Conservation (phyloP, 345 rosid genomes). For the Sonneratia caseolaris region DNA sequence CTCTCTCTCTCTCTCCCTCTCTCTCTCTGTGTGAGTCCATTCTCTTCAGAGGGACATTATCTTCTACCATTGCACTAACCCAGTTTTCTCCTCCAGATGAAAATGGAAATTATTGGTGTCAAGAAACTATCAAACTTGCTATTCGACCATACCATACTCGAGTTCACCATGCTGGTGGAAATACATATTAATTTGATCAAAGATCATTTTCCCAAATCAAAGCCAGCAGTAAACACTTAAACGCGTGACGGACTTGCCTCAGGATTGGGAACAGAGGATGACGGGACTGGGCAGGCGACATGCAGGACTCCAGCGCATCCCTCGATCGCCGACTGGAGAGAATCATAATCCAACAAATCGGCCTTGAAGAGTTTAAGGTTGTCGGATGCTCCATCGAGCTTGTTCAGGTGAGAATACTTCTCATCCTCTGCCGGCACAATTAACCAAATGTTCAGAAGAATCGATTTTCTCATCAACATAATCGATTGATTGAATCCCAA, state of each 20-base stretch:
- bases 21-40: too few relatives aligned
- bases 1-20: too few relatives aligned
- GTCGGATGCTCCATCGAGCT: conserved; percentile 38
- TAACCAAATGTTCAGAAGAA: conserved; percentile 6
- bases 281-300: conserved; percentile 58
- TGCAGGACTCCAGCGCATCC: conserved; percentile 67
- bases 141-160: background rate
- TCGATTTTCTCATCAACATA: background rate
- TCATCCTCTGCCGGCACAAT: conserved; percentile 11
- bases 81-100: background rate
- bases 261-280: conserved; percentile 13
- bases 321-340: conserved; percentile 32
- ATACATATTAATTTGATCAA: too few relatives aligned
- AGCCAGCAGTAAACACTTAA: too few relatives aligned
- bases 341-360: conserved; percentile 40
- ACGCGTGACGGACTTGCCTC: conserved; percentile 14
- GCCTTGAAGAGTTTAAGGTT: conserved; percentile 61
- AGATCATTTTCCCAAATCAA: too few relatives aligned
- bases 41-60: too few relatives aligned
- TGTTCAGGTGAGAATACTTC: conserved; percentile 44
- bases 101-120: background rate
- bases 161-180: background rate
- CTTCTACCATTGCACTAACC: background rate
- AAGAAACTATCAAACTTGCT: background rate
- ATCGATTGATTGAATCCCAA: background rate